Conservation (phyloP, 257 asterid species). For the Solanum microdontum region DNA sequence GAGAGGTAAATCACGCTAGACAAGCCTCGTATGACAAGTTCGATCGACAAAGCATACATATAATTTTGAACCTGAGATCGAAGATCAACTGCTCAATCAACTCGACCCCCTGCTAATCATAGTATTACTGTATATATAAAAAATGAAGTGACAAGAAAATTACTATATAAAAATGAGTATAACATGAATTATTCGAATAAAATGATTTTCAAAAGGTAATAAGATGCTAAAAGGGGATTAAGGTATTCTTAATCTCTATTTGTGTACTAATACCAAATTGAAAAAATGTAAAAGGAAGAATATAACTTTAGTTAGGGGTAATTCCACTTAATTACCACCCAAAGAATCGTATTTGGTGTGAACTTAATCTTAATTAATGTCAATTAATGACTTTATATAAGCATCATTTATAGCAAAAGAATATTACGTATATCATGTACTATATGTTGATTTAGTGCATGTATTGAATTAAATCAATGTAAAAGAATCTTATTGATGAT, state of each 20-base stretch:
- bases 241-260: not conserved
- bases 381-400: not conserved
- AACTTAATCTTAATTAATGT: not conserved
- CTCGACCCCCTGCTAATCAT: not conserved
- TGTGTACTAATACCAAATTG: not conserved
- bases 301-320: not conserved
- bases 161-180: not conserved
- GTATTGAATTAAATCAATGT: not conserved
- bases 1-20: not conserved
- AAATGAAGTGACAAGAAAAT: not conserved
- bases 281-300: not conserved
- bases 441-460: not conserved
- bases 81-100: not conserved
- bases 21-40: not conserved
- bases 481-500: too few relatives aligned
- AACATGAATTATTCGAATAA: not conserved
- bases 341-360: not conserved
- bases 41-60: not conserved
- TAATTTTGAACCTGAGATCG: rapidly evolving
- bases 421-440: not conserved
- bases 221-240: not conserved
- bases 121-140: not conserved
- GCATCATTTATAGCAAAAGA: not conserved
- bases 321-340: not conserved
- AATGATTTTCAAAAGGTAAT: not conserved